Conservation (phyloP, 352 stramenopile species). For the Phytophthora melonis region DNA sequence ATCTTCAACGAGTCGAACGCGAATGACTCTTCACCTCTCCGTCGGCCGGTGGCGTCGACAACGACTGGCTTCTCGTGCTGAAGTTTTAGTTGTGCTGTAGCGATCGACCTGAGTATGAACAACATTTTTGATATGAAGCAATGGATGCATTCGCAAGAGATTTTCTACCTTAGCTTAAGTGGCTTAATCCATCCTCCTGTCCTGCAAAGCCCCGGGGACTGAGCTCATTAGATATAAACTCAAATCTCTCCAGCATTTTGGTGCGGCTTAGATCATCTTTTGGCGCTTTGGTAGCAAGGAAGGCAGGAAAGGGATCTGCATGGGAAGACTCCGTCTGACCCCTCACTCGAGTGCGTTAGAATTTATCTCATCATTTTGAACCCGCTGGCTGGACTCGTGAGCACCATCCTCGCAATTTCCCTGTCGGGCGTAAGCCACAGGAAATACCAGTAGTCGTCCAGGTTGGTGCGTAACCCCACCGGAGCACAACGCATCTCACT, state of each 20-base stretch:
- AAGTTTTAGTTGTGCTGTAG: not conserved
- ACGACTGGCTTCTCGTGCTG: slow-evolving; percentile 24
- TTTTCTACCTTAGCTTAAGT: too few species aligned
- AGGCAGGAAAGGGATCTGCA: not conserved
- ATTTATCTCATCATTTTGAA: not conserved
- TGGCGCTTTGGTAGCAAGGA: not conserved
- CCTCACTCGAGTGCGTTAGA: not conserved
- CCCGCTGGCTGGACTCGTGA: not conserved
- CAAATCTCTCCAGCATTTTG: too few species aligned
- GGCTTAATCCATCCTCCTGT: too few species aligned
- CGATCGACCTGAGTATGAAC: not conserved
- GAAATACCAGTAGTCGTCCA: not conserved
- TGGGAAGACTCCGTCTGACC: not conserved
- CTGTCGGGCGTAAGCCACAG: not conserved
- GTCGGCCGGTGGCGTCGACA: slow-evolving; percentile 9
- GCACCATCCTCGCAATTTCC: not conserved
- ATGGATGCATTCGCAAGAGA: too few species aligned
- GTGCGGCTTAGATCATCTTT: too few species aligned
- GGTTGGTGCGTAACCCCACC: not conserved
- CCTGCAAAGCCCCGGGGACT: too few species aligned
- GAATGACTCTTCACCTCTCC: slow-evolving; percentile 11
- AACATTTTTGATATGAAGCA: too few species aligned
- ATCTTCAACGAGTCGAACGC: slow-evolving; percentile 30
- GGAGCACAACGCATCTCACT: not conserved
- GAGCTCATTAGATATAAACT: too few species aligned